Conservation (phyloP, 2,329 filamentous ascomycete genomes). For the Zymoseptoria passerinii region DNA sequence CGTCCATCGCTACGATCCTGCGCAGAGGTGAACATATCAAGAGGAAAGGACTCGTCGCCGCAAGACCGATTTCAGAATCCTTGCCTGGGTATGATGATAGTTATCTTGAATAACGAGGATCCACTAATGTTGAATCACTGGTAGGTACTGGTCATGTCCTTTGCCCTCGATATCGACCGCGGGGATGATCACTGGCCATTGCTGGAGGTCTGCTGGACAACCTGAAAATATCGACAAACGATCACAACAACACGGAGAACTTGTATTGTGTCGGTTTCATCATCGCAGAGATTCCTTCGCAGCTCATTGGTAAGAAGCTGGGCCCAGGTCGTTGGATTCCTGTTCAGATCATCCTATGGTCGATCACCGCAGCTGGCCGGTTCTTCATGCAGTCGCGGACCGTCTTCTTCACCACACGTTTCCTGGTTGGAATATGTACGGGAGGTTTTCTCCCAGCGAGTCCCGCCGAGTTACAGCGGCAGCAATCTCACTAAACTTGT, state of each 20-base stretch:
- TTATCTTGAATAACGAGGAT: slow-evolving; percentile 38
- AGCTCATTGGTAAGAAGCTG: slow-evolving; percentile 37
- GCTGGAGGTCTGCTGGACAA: slow-evolving; percentile 54
- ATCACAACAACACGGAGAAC: slow-evolving; percentile 39
- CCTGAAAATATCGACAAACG: slow-evolving; percentile 42
- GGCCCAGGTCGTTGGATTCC: slow-evolving; percentile 41
- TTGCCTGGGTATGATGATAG: background rate
- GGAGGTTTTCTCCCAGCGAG: slow-evolving; percentile 49
- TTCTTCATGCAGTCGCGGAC: slow-evolving; percentile 27
- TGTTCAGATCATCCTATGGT: slow-evolving; percentile 34
- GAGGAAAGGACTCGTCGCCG: slow-evolving; percentile 50
- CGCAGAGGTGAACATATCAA: slow-evolving; percentile 47
- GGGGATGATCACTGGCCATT: slow-evolving; percentile 54
- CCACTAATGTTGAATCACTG: slow-evolving; percentile 33
- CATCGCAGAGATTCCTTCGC: slow-evolving; percentile 31
- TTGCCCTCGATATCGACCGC: slow-evolving; percentile 48
- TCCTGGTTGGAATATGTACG: slow-evolving; percentile 35
- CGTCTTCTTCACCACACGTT: slow-evolving; percentile 33
- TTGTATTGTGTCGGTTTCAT: slow-evolving; percentile 81
- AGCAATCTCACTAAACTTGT: background rate
- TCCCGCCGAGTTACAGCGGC: background rate
- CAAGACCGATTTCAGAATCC: slow-evolving; percentile 34
- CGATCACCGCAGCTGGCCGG: slow-evolving; percentile 33
- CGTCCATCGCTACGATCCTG: slow-evolving; percentile 50
- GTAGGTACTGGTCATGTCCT: slow-evolving; percentile 49